A percentile compares a stretch with the other conserved stretches of the same genome.
These are phyloP conservation scores for Tetradesmus obliquus DNA, from an alignment of 139 green algal genomes.

Conservation along the genomic window DNA sequence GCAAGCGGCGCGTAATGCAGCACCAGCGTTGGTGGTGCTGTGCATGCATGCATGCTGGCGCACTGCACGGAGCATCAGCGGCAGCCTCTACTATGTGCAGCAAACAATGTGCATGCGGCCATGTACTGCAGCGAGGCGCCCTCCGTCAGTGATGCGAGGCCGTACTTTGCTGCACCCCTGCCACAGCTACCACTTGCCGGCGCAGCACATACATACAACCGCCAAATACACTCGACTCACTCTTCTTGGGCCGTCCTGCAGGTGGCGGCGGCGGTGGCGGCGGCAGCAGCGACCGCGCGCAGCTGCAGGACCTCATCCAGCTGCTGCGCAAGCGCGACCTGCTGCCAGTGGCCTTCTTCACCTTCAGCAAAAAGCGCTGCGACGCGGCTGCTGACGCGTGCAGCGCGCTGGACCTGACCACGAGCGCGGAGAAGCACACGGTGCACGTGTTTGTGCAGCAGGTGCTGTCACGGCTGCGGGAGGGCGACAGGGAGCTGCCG, in stretches of 20 bases:
- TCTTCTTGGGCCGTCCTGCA: background rate
- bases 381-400: slow-evolving; percentile 62
- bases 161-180: too few species aligned
- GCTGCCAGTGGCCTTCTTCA: slow-evolving; percentile 89
- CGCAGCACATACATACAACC: too few species aligned
- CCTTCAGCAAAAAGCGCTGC: slow-evolving; percentile 91
- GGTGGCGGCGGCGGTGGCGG: slow-evolving; percentile 55
- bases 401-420: slow-evolving; percentile 80
- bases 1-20: background rate
- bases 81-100: too few species aligned
- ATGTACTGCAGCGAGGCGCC: too few species aligned
- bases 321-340: slow-evolving; percentile 73
- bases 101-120: too few species aligned
- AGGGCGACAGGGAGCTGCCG: slow-evolving; percentile 83
- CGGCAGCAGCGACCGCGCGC: slow-evolving; percentile 61
- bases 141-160: too few species aligned
- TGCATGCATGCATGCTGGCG: background rate
- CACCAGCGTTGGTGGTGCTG: background rate
- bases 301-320: slow-evolving; percentile 78
- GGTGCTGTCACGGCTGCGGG: slow-evolving; percentile 76
- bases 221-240: too few species aligned
- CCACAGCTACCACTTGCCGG: too few species aligned
- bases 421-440: slow-evolving; percentile 78
- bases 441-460: slow-evolving; percentile 80
- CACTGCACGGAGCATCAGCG: too few species aligned